Conservation (phyloP, 2,329 filamentous ascomycete species). For the Cladophialophora carrionii region DNA sequence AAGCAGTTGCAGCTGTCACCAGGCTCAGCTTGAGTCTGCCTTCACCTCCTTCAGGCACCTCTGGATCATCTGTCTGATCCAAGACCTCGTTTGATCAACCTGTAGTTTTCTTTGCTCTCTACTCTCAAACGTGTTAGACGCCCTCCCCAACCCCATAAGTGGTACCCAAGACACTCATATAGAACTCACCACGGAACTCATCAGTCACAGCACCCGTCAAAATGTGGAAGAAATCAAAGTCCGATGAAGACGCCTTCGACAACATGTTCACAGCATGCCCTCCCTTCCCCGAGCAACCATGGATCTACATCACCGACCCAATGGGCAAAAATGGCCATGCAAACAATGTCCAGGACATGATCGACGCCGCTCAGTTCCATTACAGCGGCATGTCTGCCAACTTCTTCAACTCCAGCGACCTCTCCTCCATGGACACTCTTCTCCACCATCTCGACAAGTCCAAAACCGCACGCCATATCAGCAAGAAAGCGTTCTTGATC, state of each 20-base stretch:
- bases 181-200: neutral
- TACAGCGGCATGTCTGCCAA: neutral
- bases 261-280: slow-evolving; percentile 5
- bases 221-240: slow-evolving; percentile 26
- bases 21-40: neutral
- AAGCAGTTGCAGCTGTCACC: neutral
- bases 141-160: slow-evolving; percentile 7
- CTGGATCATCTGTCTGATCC: neutral
- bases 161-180: neutral
- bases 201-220: slow-evolving; percentile 1
- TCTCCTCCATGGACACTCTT: slow-evolving; percentile 11
- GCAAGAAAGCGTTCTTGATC: slow-evolving; percentile 20
- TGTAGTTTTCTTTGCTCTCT: neutral
- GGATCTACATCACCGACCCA: slow-evolving; percentile 37
- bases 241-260: slow-evolving; percentile 3
- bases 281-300: slow-evolving; percentile 27
- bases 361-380: slow-evolving; percentile 17
- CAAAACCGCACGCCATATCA: slow-evolving; percentile 7
- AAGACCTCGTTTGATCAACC: neutral
- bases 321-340: slow-evolving; percentile 20
- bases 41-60: slow-evolving; percentile 1
- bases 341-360: slow-evolving; percentile 25
- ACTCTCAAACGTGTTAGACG: neutral
- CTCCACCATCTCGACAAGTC: slow-evolving; percentile 9
- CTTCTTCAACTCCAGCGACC: neutral